A percentile compares a stretch with the other conserved stretches of the same genome.
Conservation (phyloP, 192 early-diverging fungal species). For the Coemansia furcata region DNA sequence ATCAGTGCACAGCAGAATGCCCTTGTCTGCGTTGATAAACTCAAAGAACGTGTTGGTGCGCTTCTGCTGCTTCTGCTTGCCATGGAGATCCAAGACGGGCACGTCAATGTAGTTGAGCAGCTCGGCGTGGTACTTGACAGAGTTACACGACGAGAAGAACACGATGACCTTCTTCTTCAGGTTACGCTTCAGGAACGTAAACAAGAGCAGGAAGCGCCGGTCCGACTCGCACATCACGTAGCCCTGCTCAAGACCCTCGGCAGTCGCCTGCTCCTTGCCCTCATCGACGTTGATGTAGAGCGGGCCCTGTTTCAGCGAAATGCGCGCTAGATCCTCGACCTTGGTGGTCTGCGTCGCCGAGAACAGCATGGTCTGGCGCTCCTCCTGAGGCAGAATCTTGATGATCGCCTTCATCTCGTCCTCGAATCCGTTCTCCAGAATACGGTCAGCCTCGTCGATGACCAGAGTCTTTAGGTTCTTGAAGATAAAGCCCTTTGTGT, state of each 20-base stretch:
- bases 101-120: slow-evolving; percentile 99
- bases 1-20: slow-evolving; percentile 94
- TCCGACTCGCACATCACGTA: slow-evolving; percentile 95
- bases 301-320: slow-evolving; percentile 95
- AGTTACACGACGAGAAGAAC: slow-evolving; percentile 96
- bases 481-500: slow-evolving; percentile 93
- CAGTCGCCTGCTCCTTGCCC: slow-evolving; percentile 92
- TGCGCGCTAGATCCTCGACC: slow-evolving; percentile 95
- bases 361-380: slow-evolving; percentile 97
- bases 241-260: slow-evolving; percentile 95
- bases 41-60: slow-evolving; percentile 99
- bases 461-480: slow-evolving; percentile 93
- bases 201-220: slow-evolving; percentile 92
- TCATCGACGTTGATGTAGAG: slow-evolving; percentile 99
- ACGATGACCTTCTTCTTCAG: slow-evolving; percentile 98
- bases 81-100: slow-evolving; percentile 97
- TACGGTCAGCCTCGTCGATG: slow-evolving; percentile 98
- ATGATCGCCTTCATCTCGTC: slow-evolving; percentile 98
- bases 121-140: slow-evolving; percentile 97
- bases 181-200: slow-evolving; percentile 98
- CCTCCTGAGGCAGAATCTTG: slow-evolving; percentile 80
- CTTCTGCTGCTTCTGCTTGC: slow-evolving; percentile 97
- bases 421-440: slow-evolving; percentile 97
- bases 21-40: slow-evolving; percentile 92
- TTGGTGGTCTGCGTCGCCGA: slow-evolving; percentile 99